These are phyloP conservation scores for Thozetella sp. DNA, from an alignment of 495 filamentous ascomycete species.

Conservation along the genomic window DNA sequence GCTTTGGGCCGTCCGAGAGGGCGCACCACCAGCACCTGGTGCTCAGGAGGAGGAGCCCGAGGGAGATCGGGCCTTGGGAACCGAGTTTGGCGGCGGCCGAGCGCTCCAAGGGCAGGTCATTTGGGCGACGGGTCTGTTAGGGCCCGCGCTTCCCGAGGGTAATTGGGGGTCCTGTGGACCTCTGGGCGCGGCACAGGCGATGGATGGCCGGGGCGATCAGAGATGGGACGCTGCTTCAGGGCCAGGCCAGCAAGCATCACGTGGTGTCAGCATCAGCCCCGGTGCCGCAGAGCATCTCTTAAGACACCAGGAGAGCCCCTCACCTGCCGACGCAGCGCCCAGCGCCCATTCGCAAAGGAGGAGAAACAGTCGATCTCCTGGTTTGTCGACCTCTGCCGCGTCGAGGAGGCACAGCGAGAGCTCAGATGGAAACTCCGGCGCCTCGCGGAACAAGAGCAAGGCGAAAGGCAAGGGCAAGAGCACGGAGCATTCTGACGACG, in stretches of 20 bases:
- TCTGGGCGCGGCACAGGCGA: slow-evolving; percentile 12
- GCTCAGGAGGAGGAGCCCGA: neutral
- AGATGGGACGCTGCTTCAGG: slow-evolving; percentile 16
- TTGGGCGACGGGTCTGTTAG: slow-evolving; percentile 10
- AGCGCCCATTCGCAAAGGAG: slow-evolving; percentile 5
- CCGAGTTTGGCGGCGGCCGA: neutral
- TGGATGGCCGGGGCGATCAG: slow-evolving; percentile 17
- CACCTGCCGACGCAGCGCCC: slow-evolving; percentile 4
- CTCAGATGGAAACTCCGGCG: slow-evolving; percentile 12
- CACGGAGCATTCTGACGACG: neutral
- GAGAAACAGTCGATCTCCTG: slow-evolving; percentile 10
- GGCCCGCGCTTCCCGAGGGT: slow-evolving; percentile 3
- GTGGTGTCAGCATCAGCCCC: slow-evolving; percentile 26
- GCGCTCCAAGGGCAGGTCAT: slow-evolving; percentile 5
- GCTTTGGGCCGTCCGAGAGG: slow-evolving; percentile 8
- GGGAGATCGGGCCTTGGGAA: neutral
- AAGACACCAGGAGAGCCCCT: slow-evolving; percentile 14
- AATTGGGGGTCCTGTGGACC: neutral
- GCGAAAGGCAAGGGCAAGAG: slow-evolving; percentile 1
- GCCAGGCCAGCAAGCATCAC: slow-evolving; percentile 25
- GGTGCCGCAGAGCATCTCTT: slow-evolving; percentile 9
- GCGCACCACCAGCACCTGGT: neutral
- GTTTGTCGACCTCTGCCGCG: slow-evolving; percentile 4
- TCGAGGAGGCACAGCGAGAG: slow-evolving; percentile 11
- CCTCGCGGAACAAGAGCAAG: slow-evolving; percentile 3